Evolutionary conservation across 768 basidiomycete species (phyloP).

Genomic region (Hortiboletus campestris): DNA sequence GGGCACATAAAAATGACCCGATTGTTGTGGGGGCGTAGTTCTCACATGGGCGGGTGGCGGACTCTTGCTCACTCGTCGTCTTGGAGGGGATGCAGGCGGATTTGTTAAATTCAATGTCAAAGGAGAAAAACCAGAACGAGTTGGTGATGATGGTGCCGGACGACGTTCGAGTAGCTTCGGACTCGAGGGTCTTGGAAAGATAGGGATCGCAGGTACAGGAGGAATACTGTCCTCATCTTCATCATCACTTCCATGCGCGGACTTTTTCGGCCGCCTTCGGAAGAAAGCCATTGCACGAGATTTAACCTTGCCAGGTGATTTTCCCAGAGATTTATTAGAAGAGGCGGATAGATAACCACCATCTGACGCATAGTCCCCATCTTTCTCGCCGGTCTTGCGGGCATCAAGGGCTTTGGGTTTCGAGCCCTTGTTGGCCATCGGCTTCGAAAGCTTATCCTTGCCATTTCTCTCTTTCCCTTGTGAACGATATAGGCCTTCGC

Average conservation of each 20-base stretch:
- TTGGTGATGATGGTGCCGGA: conserved; percentile 22
- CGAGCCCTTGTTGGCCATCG: conserved; percentile 16
- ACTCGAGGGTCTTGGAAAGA: conserved; percentile 27
- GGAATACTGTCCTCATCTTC: conserved; percentile 30
- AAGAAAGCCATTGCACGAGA: conserved; percentile 35
- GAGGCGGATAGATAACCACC: conserved; percentile 35
- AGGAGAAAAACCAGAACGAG: conserved; percentile 29
- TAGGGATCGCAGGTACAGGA: conserved; percentile 33
- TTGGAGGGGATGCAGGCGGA: conserved; percentile 19
- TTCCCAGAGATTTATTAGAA: conserved; percentile 32
- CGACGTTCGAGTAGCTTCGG: conserved; percentile 29
- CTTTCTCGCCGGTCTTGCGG: conserved; percentile 18
- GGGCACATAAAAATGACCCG: conserved; percentile 1
- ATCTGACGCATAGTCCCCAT: conserved; percentile 26
- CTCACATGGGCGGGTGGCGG: conserved; percentile 22
- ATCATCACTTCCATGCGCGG: conserved; percentile 26
- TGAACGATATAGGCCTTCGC: conserved; percentile 34
- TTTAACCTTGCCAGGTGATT: conserved; percentile 27
- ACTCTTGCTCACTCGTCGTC: conserved; percentile 26
- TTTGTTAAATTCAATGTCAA: conserved; percentile 24
- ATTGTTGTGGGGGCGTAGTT: conserved; percentile 9
- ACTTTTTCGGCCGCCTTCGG: conserved; percentile 31
- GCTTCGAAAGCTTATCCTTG: conserved; percentile 20
- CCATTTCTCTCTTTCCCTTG: conserved; percentile 19
- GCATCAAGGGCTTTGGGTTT: conserved; percentile 19